phyloP scores from a whole-genome alignment of 495 filamentous ascomycete species.

The Pseudoneurospora amorphoporcata region DNA sequence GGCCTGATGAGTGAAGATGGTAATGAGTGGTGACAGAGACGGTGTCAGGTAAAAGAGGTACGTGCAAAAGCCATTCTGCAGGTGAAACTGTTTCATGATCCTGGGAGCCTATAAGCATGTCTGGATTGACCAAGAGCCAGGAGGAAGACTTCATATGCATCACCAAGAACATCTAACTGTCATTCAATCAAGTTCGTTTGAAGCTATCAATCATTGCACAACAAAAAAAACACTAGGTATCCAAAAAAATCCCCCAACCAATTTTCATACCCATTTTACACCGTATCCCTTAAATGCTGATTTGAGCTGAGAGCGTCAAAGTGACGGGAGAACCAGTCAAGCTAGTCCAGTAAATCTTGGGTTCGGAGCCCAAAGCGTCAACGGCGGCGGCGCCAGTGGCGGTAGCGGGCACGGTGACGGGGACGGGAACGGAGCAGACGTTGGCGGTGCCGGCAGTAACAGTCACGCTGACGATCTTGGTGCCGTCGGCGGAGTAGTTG shows the following conservation, averaged over 20 bases:
- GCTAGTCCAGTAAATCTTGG: constrained; percentile 48
- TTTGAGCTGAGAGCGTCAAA: constrained; percentile 28
- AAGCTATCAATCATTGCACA: background rate
- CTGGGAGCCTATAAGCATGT: background rate
- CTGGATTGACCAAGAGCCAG: background rate
- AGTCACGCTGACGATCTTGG: constrained; percentile 40
- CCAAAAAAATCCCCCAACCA: background rate
- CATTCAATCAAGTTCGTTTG: background rate
- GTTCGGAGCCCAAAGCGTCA: constrained; percentile 49
- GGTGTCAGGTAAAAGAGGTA: background rate
- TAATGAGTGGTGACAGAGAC: constrained; percentile 2
- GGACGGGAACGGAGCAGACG: constrained; percentile 39
- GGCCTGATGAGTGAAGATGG: constrained; percentile 26
- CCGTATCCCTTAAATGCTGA: background rate
- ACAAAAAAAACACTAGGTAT: background rate
- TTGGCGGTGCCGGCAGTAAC: constrained; percentile 41
- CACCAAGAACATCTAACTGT: background rate
- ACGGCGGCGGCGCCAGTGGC: constrained; percentile 31
- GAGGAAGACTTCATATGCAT: background rate
- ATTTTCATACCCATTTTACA: background rate
- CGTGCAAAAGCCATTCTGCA: background rate
- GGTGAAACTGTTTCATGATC: too few species aligned
- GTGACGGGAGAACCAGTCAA: constrained; percentile 43
- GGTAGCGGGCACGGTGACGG: constrained; percentile 44
- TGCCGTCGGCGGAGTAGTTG: constrained; percentile 25